Evolutionary conservation across 202 grass and related monocot species (phyloP), one percentile per base, ranked within the genome.

Genomic region (Panicum virgatum): DNA sequence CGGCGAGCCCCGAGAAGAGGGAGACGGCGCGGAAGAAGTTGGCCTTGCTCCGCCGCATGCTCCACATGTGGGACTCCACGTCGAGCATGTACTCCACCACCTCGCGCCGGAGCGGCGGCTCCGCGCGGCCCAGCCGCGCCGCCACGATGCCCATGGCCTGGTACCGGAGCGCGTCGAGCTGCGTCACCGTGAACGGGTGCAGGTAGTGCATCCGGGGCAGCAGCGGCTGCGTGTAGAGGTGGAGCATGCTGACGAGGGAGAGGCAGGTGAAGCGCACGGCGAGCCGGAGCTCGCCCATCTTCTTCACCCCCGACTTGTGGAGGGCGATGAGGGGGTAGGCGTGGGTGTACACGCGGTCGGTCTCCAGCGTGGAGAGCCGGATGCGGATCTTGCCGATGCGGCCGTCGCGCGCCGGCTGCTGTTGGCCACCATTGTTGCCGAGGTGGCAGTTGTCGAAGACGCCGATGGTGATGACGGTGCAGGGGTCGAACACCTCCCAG

Each of bases 41-140:
- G 62, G 94, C 94, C 89, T 97, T 94, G 91, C 94, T 94, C 73
- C 88, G 80, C 18, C 91, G 85, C 94, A 94, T 94, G 85, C 94
- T 97, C 92, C 92, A 97, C 92, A 98, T 84, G 84, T 95, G 95
- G 5, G 95, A 98, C 80, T 98, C 95, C 58, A 94, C 92, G 62
- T 98, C 95, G 2, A 98, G 92, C 92, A 98, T 98, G 90, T 98
- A 98, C 82, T 98, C 96, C 10, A 98, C 96, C 9, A 98, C 92
- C 84, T 98, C 96, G 5, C 92, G 88, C 9, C 90, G 82, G 12
- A 98, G 87, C 76, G 86, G 87, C 19, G 96, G 96, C 76, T 98
- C 95, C 0, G 92, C 88, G 40, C 96, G 89, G 0, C 92, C 90
- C 25, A 98, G 84, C 20, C 95, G 66, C 52, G 82, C 73, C 45